Base-by-base conservation (phyloP, 805 yeast genomes). In the Maudiozyma serrabonitensis region DNA sequence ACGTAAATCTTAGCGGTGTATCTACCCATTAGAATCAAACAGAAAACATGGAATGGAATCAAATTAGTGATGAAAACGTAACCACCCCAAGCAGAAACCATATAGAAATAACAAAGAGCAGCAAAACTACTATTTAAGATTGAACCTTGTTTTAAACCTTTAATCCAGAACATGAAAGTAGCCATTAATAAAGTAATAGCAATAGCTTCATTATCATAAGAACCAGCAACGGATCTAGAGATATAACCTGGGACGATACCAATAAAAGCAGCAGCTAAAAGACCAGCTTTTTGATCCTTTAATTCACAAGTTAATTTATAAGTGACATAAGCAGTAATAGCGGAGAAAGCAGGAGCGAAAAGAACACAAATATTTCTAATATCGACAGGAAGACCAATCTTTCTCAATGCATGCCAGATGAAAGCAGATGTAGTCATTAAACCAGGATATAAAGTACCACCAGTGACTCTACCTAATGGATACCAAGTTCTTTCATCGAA, bases 81-180 rank as follows among this genome's bases (percentile, higher is more conserved):
- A 26, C 99, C 99, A 74, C 99, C 99, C 97, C 99, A 90, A 12
- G 99, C 99, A 45, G 95, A 82, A 47, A 93, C 99, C 99, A 93
- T 93, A 75, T 93, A 93, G 70, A 95, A 93, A 73, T 95, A 93
- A 60, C 82, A 84, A 34, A 88, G 65, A 1, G 99, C 95, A 28
- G 97, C 81, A 58, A 84, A 71, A 2, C 91, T 74, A 11, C 88
- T 93, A 74, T 82, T 87, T 56, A 87, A 76, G 16, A 90, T 81
- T 1, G 96, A 87, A 43, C 99, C 99, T 39, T 84, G 74, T 68
- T 91, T 91, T 68, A 87, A 78, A 12, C 96, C 84, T 71, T 89
- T 90, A 69, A 93, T 84, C 99, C 99, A 93, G 52, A 88, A 76
- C 75, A 81, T 90, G 68, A 95, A 93, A 6, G 99, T 87, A 35